Evolutionary conservation across 306 rosid genomes (phyloP).

Genomic region (Vachellia pachyceras): DNA sequence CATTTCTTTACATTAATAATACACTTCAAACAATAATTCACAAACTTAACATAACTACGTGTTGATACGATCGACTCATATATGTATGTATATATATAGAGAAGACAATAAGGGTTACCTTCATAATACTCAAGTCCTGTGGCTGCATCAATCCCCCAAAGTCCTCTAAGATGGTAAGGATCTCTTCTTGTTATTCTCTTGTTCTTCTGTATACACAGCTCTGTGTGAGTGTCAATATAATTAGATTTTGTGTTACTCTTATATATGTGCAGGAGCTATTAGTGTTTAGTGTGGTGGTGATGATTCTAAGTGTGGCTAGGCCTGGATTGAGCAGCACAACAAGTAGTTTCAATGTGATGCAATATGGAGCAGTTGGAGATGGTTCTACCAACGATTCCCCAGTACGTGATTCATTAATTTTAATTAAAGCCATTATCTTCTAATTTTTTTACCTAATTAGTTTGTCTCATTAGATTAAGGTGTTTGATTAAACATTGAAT

Average conservation of each 20-base stretch:
- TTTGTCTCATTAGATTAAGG: not conserved
- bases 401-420: constrained; percentile 26
- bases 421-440: not conserved
- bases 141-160: not conserved
- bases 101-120: not conserved
- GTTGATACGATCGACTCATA: too few species aligned
- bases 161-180: constrained; percentile 8
- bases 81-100: constrained; percentile 11
- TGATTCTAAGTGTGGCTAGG: constrained; percentile 39
- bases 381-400: constrained; percentile 55
- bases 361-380: constrained; percentile 62
- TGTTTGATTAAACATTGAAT: not conserved
- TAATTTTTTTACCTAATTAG: not conserved
- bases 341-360: constrained; percentile 49
- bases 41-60: not conserved
- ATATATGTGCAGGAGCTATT: constrained; percentile 33
- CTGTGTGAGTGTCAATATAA: too few species aligned
- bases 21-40: not conserved
- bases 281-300: constrained; percentile 24
- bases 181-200: not conserved
- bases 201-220: not conserved
- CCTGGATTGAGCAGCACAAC: constrained; percentile 46
- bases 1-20: constrained; percentile 6
- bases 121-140: not conserved
- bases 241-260: not conserved